phyloP scores from a whole-genome alignment of 495 filamentous ascomycete genomes.

The Xylaria curta region DNA sequence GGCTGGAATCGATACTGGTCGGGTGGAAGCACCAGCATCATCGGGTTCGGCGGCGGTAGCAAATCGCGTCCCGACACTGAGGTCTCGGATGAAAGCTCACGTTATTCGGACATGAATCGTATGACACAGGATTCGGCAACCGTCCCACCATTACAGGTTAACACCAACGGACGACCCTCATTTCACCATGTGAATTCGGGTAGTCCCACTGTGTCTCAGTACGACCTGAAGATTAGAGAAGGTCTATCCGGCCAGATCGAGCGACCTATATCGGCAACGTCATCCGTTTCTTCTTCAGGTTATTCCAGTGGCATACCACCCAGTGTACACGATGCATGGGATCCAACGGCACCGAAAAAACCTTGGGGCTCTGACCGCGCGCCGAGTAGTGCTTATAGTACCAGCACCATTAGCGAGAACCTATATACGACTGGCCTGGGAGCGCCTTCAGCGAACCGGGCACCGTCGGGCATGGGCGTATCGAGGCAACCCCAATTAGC shows the following conservation, averaged over 20 bases:
- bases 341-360: constrained; percentile 48
- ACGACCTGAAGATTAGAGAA: constrained; percentile 55
- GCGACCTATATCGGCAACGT: constrained; percentile 60
- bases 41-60: constrained; percentile 51
- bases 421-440: constrained; percentile 48
- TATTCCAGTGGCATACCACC: constrained; percentile 65
- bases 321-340: constrained; percentile 60
- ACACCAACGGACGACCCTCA: constrained; percentile 56
- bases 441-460: constrained; percentile 48
- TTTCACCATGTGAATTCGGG: constrained; percentile 65
- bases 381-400: constrained; percentile 68
- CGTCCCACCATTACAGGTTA: constrained; percentile 57
- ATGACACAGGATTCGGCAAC: constrained; percentile 61
- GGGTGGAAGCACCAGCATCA: constrained; percentile 59
- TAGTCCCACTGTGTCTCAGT: constrained; percentile 70
- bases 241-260: constrained; percentile 70
- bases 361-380: constrained; percentile 56
- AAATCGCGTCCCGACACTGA: constrained; percentile 52
- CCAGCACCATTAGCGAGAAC: constrained; percentile 20
- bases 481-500: constrained; percentile 51
- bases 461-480: constrained; percentile 45
- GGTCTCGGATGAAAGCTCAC: constrained; percentile 55
- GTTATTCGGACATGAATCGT: constrained; percentile 59
- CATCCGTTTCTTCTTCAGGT: constrained; percentile 53
- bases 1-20: constrained; percentile 69